Base-by-base conservation (phyloP, 257 asterid genomes). In the Solanum lycopersicoides region DNA sequence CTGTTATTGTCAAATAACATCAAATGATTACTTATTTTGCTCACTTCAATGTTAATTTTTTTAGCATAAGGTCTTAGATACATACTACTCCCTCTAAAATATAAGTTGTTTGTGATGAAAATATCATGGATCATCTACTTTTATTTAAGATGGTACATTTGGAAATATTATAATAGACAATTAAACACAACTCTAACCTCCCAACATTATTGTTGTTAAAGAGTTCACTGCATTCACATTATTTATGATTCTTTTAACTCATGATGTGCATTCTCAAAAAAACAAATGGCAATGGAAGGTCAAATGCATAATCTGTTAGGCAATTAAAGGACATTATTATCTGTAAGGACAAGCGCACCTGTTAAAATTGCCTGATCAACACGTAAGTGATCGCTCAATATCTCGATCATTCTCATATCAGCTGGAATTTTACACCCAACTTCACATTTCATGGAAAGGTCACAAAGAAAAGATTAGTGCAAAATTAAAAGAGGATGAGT, bases 351-450 rank as follows among this genome's bases (percentile, higher is more conserved):
- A 76, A 44, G 83, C 6, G 12, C 39, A 75, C 99, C 99, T 30
- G 99, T 96, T 86, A 97, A 98, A 91, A 97, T 97, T 18, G 99
- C 99, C 90, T 97, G 99, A 93, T 97, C 99, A 84, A 96, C 98
- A 32, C 99, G 98, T 91, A 97, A 88, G 35, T 94, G 99, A 90
- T 97, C 96, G 34, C 93, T 96, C 90, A 93, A 89, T 94, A 97
- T 93, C 93, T 97, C 99, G 85, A 94, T 90, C 99, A 94, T 97
- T 93, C 99, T 92, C 99, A 97, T 87, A 89, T 97, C 99, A 83
- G 99, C 99, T 47, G 99, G 99, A 91, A 95, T 92, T 94, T 96
- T 97, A 97, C 98, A 95, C 45, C 99, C 99, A 91, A 97, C 99
- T 97, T 89, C 71, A 86, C 90, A 79, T 87, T 79, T 88, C 86